These are phyloP conservation scores for Seminavis robusta DNA, from an alignment of 108 stramenopile genomes.

Conservation along the genomic window DNA sequence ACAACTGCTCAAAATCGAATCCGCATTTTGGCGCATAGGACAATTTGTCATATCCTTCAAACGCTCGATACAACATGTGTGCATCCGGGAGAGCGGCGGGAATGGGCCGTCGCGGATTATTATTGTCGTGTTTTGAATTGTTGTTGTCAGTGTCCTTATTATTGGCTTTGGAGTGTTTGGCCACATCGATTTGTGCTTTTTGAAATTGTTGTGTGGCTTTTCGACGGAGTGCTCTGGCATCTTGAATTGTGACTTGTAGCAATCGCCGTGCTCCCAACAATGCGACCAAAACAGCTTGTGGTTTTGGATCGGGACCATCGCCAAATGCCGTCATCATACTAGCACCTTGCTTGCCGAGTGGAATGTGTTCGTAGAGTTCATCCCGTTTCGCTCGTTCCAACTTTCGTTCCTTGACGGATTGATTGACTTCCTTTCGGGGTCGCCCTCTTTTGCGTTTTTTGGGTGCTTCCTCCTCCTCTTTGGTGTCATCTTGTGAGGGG, in stretches of 20 bases:
- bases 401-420: neutral
- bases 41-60: slow-evolving; percentile 32
- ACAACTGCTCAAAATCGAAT: slow-evolving; percentile 60
- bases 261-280: slow-evolving; percentile 54
- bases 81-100: slow-evolving; percentile 23
- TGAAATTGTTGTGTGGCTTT: slow-evolving; percentile 18
- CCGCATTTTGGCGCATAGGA: slow-evolving; percentile 47
- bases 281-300: slow-evolving; percentile 45
- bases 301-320: slow-evolving; percentile 55
- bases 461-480: neutral
- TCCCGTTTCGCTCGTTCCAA: slow-evolving; percentile 2
- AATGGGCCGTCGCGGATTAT: slow-evolving; percentile 7
- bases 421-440: slow-evolving; percentile 2
- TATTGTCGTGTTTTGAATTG: neutral
- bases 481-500: neutral
- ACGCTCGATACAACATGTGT: slow-evolving; percentile 49
- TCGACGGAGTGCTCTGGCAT: slow-evolving; percentile 71
- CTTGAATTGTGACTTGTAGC: slow-evolving; percentile 62
- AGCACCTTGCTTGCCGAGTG: slow-evolving; percentile 64
- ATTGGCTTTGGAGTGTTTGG: neutral
- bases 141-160: neutral
- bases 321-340: slow-evolving; percentile 82
- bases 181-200: slow-evolving; percentile 12
- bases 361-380: slow-evolving; percentile 48
- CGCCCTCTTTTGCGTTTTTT: neutral